phyloP scores from a whole-genome alignment of 2,329 filamentous ascomycete genomes.

The Stenocarpella maydis region DNA sequence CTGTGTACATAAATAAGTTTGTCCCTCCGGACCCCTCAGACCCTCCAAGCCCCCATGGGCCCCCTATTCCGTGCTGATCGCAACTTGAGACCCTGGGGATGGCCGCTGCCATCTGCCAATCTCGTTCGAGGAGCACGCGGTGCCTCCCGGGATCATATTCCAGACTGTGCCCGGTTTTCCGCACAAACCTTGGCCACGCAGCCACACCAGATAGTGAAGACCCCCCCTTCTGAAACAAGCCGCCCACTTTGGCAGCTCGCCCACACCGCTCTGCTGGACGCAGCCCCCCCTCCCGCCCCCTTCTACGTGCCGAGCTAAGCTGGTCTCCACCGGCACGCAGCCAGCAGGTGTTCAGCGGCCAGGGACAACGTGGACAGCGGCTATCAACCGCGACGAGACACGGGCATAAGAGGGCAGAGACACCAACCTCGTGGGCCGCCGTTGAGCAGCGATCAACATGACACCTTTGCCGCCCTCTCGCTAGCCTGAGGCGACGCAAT shows the following conservation, averaged over 20 bases:
- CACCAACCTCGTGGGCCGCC: constrained; percentile 18
- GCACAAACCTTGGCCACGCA: constrained; percentile 15
- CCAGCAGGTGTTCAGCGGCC: neutral
- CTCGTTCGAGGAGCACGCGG: constrained; percentile 30
- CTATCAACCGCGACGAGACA: neutral
- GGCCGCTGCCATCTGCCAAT: constrained; percentile 32
- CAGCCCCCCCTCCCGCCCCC: neutral
- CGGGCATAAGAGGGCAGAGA: constrained; percentile 10
- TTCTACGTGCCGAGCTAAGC: neutral
- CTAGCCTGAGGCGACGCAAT: neutral
- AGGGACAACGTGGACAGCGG: neutral
- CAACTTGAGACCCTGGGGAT: constrained; percentile 33
- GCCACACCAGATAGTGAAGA: neutral
- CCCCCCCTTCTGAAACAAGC: constrained; percentile 32
- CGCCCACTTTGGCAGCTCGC: constrained; percentile 19
- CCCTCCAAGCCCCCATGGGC: constrained; percentile 21
- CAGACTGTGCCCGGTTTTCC: constrained; percentile 9
- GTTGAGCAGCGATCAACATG: constrained; percentile 11
- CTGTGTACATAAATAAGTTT: neutral
- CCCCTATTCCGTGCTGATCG: constrained; percentile 36
- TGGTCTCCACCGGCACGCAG: neutral
- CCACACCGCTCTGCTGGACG: constrained; percentile 28
- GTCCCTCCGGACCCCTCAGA: constrained; percentile 6
- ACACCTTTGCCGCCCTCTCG: neutral
- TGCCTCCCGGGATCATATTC: constrained; percentile 19